Percentiles rank a stretch among this genome's conserved stretches.
phyloP scores from a whole-genome alignment of 1,139 yeast genomes.

The Scheffersomyces quercinus region DNA sequence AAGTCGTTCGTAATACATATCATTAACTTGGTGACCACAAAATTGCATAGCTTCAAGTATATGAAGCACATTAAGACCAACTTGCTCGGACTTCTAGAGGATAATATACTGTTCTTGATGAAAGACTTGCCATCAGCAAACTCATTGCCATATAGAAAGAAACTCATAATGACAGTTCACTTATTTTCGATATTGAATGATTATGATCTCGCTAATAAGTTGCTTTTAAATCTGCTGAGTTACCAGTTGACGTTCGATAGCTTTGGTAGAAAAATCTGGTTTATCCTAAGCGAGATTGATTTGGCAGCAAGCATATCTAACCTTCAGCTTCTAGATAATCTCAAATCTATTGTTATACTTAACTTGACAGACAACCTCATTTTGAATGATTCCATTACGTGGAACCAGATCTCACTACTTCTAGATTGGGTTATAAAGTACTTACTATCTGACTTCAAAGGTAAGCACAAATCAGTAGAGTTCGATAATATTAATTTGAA shows the following conservation, averaged over 20 bases:
- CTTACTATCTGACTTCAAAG: slow-evolving; percentile 8
- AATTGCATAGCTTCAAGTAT: slow-evolving; percentile 29
- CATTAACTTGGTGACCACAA: slow-evolving; percentile 31
- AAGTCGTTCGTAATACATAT: slow-evolving; percentile 34
- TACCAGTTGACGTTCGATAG: slow-evolving; percentile 34
- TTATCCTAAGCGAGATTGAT: slow-evolving; percentile 17
- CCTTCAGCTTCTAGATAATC: slow-evolving; percentile 17
- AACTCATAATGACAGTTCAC: slow-evolving; percentile 21
- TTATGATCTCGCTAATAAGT: slow-evolving; percentile 33
- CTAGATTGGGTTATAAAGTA: slow-evolving; percentile 33
- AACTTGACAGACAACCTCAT: slow-evolving; percentile 31
- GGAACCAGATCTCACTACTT: slow-evolving; percentile 30
- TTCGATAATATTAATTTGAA: slow-evolving; percentile 10
- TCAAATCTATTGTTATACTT: slow-evolving; percentile 33
- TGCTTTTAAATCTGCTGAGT: slow-evolving; percentile 23
- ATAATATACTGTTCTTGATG: slow-evolving; percentile 5
- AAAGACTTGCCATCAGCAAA: background rate
- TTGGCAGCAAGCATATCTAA: slow-evolving; percentile 3
- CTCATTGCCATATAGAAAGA: background rate
- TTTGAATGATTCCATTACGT: slow-evolving; percentile 25
- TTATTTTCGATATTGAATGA: slow-evolving; percentile 39
- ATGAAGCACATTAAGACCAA: slow-evolving; percentile 17
- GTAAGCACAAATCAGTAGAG: background rate
- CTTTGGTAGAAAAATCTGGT: slow-evolving; percentile 36
- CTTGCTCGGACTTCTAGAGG: slow-evolving; percentile 12